Conservation (phyloP, 495 filamentous ascomycete genomes). For the Endocarpon pusillum region DNA sequence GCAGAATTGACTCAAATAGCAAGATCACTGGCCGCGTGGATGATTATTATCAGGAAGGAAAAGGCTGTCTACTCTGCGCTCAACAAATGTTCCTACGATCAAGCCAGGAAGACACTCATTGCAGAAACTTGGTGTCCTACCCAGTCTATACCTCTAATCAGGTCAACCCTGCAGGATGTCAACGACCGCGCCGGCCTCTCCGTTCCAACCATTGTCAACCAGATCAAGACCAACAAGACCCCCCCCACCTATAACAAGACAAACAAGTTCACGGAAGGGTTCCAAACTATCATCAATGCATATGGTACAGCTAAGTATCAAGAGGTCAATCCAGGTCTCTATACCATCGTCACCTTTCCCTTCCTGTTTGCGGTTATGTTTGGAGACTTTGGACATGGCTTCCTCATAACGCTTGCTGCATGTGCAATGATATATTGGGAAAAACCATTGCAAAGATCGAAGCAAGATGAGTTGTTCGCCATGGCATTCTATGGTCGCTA, state of each 20-base stretch:
- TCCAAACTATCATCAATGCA: conserved; percentile 97
- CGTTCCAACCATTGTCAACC: conserved; percentile 93
- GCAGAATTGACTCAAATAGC: conserved; percentile 87
- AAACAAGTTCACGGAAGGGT: conserved; percentile 94
- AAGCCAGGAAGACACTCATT: conserved; percentile 86
- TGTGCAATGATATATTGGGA: conserved; percentile 91
- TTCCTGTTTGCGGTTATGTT: conserved; percentile 99
- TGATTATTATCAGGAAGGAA: conserved; percentile 93
- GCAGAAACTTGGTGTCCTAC: conserved; percentile 96
- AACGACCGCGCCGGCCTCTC: conserved; percentile 87
- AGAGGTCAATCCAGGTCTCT: conserved; percentile 90
- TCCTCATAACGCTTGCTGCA: conserved; percentile 67
- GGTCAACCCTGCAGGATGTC: conserved; percentile 91
- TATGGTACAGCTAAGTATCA: conserved; percentile 95
- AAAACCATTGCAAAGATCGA: conserved; percentile 62
- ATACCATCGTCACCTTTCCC: conserved; percentile 90
- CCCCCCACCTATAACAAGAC: conserved; percentile 92
- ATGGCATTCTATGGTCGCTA: conserved; percentile 99
- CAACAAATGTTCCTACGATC: conserved; percentile 92
- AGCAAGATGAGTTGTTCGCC: conserved; percentile 82
- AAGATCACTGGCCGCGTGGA: conserved; percentile 79
- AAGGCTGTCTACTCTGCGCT: conserved; percentile 96
- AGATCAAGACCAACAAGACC: conserved; percentile 88
- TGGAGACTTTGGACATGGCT: conserved; percentile 84
- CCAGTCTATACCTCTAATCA: conserved; percentile 76